Conservation (phyloP, 352 stramenopile genomes). For the Phytophthora uliginosa region DNA sequence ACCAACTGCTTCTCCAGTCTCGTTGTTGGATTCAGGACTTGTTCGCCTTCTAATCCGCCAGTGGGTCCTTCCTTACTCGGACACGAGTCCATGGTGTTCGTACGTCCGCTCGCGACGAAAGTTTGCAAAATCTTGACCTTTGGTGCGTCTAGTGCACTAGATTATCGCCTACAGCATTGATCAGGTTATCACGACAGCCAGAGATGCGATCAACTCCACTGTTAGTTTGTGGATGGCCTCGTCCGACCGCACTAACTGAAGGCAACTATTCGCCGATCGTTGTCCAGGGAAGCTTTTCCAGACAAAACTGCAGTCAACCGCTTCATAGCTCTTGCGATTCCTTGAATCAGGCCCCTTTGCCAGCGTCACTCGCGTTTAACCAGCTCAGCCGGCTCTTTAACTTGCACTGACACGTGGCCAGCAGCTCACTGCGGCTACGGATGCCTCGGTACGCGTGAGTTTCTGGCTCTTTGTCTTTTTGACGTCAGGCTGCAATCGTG, state of each 20-base stretch:
- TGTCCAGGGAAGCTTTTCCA: neutral
- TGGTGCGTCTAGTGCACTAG: neutral
- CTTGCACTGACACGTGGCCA: slow-evolving; percentile 13
- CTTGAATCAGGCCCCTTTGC: neutral
- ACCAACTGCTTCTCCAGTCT: no score
- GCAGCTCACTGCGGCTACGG: slow-evolving; percentile 15
- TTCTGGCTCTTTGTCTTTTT: neutral
- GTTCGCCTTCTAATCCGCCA: no score
- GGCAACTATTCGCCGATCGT: neutral
- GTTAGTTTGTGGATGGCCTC: neutral
- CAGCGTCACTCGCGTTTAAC: neutral
- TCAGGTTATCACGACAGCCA: neutral
- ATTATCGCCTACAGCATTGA: neutral
- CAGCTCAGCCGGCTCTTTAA: neutral
- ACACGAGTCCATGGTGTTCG: neutral
- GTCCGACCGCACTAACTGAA: neutral
- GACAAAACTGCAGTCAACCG: neutral
- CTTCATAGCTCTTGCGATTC: neutral
- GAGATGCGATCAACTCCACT: neutral
- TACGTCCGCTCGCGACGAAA: neutral
- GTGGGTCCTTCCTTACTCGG: no score
- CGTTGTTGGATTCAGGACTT: no score
- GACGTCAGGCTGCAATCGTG: neutral
- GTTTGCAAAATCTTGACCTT: neutral
- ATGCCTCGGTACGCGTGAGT: neutral